Evolutionary conservation across 768 basidiomycete species (phyloP), one percentile per base, ranked within the genome.

Genomic region (Lyophyllum semitale): DNA sequence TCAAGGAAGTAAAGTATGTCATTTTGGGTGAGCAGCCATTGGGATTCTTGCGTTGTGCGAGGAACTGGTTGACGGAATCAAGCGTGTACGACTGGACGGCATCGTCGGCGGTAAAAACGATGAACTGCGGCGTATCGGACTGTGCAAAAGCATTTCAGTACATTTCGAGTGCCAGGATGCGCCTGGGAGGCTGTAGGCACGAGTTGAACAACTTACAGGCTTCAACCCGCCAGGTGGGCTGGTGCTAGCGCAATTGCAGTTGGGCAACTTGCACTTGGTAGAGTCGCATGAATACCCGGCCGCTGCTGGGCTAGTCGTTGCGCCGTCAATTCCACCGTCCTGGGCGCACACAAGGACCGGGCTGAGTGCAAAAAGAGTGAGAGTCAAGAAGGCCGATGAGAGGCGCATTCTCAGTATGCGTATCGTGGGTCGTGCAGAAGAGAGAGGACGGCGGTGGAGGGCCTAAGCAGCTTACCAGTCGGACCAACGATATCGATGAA

Each of bases 61-160:
- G 77, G 73, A 93, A 88, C 61, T 87, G 83, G 66, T 91, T 88
- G 59, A 91, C 76, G 5, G 88, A 68, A 62, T 89, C 84, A 59
- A 89, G 70, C 4, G 88, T 90, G 71, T 91, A 93, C 1, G 82
- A 82, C 68, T 91, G 88, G 26, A 91, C 65, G 22, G 90, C 89
- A 70, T 89, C 87, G 63, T 89, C 87, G 29, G 89, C 89, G 46
- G 85, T 88, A 75, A 85, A 88, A 37, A 89, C 82, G 60, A 89
- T 72, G 64, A 89, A 91, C 70, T 80, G 76, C 2, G 87, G 86
- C 20, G 81, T 79, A 9, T 86, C 79, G 8, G 74, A 71, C 84
- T 88, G 59, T n/a, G 37, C 4, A 5, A 38, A 38, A 38, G 11
- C 4, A n/a, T 15, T 4, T 38, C 37, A 38, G 37, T 38, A 5